Conservation (phyloP, 1,284 basidiomycete species). For the Paramarasmius palmivorus region DNA sequence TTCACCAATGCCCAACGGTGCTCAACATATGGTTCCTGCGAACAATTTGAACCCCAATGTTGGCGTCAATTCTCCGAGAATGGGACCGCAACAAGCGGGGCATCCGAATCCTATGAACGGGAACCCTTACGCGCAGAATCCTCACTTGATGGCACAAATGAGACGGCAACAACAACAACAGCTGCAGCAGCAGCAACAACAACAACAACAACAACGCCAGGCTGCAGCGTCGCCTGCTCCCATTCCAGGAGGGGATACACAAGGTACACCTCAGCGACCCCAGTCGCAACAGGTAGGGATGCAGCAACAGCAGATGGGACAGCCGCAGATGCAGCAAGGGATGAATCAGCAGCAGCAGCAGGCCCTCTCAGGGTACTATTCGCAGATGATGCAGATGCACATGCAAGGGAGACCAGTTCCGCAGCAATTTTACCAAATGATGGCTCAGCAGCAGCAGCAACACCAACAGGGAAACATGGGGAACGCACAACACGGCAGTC, state of each 20-base stretch:
- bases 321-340: slow-evolving; percentile 21
- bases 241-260: not conserved
- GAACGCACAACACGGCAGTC: not conserved
- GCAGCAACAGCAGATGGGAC: slow-evolving; percentile 1
- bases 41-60: slow-evolving; percentile 1
- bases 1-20: slow-evolving; percentile 25
- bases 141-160: not conserved
- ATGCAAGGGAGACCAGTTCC: too few relatives aligned
- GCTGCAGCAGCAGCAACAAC: not conserved
- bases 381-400: not conserved
- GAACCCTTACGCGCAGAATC: not conserved
- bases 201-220: not conserved
- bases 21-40: slow-evolving; percentile 13
- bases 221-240: too few relatives aligned
- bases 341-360: slow-evolving; percentile 6
- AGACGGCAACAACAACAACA: not conserved
- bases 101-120: not conserved
- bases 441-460: not conserved
- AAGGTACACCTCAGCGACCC: slow-evolving; percentile 2
- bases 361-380: not conserved
- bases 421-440: not conserved
- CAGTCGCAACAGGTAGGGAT: slow-evolving; percentile 5
- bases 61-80: slow-evolving; percentile 3
- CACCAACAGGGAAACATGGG: not conserved
- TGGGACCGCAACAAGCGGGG: slow-evolving; percentile 1